Evolutionary conservation across 179 eudicot species (phyloP).

Genomic region (Gypsophila paniculata): DNA sequence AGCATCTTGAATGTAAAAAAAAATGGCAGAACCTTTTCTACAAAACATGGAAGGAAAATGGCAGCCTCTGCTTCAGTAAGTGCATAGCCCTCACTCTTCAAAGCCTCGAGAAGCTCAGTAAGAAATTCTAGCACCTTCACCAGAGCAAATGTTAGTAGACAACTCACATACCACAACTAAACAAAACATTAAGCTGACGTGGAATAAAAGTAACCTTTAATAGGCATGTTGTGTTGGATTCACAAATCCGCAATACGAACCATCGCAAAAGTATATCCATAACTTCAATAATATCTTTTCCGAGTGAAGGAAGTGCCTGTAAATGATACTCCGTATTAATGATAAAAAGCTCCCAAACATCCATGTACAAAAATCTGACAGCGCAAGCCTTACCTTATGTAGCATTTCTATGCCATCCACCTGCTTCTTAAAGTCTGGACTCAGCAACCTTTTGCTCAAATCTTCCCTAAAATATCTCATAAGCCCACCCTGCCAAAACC

Average conservation of each 20-base stretch:
- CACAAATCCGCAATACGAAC: constrained; percentile 90
- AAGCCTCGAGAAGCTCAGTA: constrained; percentile 74
- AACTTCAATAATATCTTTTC: constrained; percentile 74
- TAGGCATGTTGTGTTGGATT: constrained; percentile 90
- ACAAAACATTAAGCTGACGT: not conserved
- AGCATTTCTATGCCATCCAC: constrained; percentile 95
- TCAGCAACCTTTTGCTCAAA: constrained; percentile 70
- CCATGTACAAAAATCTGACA: not conserved
- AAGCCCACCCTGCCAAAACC: constrained; percentile 57
- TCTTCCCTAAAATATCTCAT: constrained; percentile 87
- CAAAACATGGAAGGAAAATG: constrained; percentile 82
- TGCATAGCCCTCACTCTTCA: constrained; percentile 75
- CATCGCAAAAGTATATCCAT: constrained; percentile 82
- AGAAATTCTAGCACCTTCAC: constrained; percentile 85
- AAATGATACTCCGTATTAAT: not conserved
- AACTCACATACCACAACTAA: not conserved
- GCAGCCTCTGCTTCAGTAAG: constrained; percentile 93
- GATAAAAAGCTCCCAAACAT: constrained; percentile 10
- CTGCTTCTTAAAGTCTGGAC: constrained; percentile 92
- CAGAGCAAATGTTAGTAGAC: not conserved
- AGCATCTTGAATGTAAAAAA: constrained; percentile 2
- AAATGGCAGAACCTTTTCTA: constrained; percentile 64
- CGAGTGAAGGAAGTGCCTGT: constrained; percentile 75
- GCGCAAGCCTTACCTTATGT: constrained; percentile 59
- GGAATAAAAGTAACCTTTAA: constrained; percentile 53